These are phyloP conservation scores for Saururus chinensis DNA, from an alignment of 164 flowering plant genomes.

Conservation along the genomic window DNA sequence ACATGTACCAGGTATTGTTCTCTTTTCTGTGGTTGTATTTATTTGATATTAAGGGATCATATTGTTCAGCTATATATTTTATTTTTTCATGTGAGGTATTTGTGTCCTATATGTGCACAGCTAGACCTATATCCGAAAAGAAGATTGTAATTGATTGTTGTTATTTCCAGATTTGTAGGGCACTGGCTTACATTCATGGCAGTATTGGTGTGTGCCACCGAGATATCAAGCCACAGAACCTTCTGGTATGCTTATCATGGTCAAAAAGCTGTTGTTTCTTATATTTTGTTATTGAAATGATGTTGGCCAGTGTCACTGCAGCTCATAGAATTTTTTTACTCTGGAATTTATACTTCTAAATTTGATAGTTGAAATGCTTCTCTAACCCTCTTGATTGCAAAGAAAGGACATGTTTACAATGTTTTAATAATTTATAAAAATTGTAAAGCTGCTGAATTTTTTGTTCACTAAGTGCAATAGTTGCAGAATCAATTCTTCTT, in stretches of 20 bases:
- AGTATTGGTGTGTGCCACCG: conserved; percentile 62
- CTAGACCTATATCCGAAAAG: not conserved
- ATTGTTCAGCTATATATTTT: not conserved
- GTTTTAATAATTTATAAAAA: too few relatives aligned
- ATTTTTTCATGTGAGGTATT: not conserved
- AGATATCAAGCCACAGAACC: conserved; percentile 64
- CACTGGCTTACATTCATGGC: conserved; percentile 48
- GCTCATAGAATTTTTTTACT: not conserved
- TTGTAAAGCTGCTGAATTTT: too few relatives aligned
- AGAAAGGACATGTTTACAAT: too few relatives aligned
- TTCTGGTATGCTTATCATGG: conserved; percentile 30
- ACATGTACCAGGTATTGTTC: conserved; percentile 35
- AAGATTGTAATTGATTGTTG: not conserved
- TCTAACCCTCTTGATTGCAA: not conserved
- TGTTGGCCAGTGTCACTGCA: not conserved
- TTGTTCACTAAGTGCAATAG: too few relatives aligned
- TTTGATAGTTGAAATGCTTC: not conserved
- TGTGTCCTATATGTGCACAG: not conserved
- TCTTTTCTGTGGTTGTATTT: not conserved
- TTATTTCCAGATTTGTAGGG: conserved; percentile 43
- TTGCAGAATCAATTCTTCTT: not conserved
- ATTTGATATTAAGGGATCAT: not conserved
- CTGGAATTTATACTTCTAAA: not conserved
- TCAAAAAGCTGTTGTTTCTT: not conserved
- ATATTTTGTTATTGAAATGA: too few relatives aligned